phyloP scores from a whole-genome alignment of 257 asterid genomes.

The Rubia yunnanensis region DNA sequence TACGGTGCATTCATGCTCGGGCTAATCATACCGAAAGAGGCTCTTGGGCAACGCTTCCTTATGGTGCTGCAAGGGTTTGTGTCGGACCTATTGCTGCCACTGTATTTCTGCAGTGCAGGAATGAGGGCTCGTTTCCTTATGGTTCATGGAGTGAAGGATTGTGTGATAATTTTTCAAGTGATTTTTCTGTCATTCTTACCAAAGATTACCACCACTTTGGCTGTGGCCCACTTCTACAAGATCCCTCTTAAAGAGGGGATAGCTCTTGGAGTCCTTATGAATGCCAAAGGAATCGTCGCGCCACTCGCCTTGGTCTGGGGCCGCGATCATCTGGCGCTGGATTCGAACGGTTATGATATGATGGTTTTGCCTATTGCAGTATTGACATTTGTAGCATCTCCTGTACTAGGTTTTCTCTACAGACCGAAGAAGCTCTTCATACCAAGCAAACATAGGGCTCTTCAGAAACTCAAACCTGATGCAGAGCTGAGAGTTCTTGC shows the following conservation, averaged over 20 bases:
- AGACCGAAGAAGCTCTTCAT: conserved; percentile 9
- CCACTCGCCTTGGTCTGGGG: conserved; percentile 14
- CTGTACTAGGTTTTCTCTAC: conserved; percentile 16
- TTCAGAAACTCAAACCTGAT: conserved; percentile 13
- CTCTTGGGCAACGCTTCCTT: conserved; percentile 15
- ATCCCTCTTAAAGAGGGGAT: conserved; percentile 14
- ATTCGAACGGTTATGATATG: conserved; percentile 1
- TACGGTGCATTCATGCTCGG: conserved; percentile 31
- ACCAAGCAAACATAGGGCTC: conserved; percentile 16
- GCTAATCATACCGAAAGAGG: conserved; percentile 16
- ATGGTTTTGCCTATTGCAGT: conserved; percentile 12
- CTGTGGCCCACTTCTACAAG: conserved; percentile 8
- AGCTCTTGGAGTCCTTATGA: conserved; percentile 19
- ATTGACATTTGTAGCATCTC: conserved; percentile 16
- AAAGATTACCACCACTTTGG: conserved; percentile 14
- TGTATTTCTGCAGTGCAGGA: conserved; percentile 15
- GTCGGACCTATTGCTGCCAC: conserved; percentile 15
- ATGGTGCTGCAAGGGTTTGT: conserved; percentile 20
- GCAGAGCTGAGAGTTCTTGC: conserved; percentile 20
- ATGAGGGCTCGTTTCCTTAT: conserved; percentile 10
- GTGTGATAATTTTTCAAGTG: conserved; percentile 4
- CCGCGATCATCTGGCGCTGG: conserved; percentile 15
- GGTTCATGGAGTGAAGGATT: not conserved
- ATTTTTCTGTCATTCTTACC: conserved; percentile 11
- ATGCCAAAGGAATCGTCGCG: conserved; percentile 17